Evolutionary conservation across 805 yeast species (phyloP).

Genomic region (Kodamaea neixiangensis): DNA sequence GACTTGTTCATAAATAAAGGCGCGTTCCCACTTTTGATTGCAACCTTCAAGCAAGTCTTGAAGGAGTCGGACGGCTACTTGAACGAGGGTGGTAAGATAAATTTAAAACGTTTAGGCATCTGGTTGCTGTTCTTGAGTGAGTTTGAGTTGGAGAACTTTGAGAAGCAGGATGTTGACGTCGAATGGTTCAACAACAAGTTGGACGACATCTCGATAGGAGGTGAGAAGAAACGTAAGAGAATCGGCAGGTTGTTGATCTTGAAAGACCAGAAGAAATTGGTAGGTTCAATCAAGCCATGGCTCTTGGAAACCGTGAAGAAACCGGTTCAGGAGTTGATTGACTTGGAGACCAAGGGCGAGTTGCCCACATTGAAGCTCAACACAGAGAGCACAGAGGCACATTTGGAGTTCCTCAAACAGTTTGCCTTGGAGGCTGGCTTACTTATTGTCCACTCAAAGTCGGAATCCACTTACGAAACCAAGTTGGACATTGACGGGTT

Average conservation of each 20-base stretch:
- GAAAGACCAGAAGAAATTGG: slow-evolving; percentile 74
- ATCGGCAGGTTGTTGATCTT: slow-evolving; percentile 64
- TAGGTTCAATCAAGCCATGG: slow-evolving; percentile 59
- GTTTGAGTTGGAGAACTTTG: slow-evolving; percentile 86
- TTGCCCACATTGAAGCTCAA: slow-evolving; percentile 43
- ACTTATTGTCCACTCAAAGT: slow-evolving; percentile 62
- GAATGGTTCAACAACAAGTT: slow-evolving; percentile 90
- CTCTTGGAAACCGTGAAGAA: slow-evolving; percentile 34
- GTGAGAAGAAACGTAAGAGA: slow-evolving; percentile 66
- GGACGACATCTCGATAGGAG: slow-evolving; percentile 73
- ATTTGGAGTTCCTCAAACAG: slow-evolving; percentile 61
- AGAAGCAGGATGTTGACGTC: slow-evolving; percentile 77
- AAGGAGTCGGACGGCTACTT: slow-evolving; percentile 78
- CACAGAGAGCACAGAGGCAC: slow-evolving; percentile 44
- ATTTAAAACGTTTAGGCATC: slow-evolving; percentile 65
- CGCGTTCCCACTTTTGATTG: slow-evolving; percentile 90
- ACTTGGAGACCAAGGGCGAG: slow-evolving; percentile 30
- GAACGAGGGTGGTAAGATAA: slow-evolving; percentile 79
- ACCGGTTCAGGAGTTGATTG: slow-evolving; percentile 35
- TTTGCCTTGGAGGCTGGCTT: slow-evolving; percentile 70
- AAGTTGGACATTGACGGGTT: slow-evolving; percentile 75
- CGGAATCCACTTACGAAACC: slow-evolving; percentile 56
- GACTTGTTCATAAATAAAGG: slow-evolving; percentile 92
- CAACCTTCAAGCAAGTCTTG: slow-evolving; percentile 82
- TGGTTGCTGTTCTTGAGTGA: slow-evolving; percentile 77